phyloP scores from a whole-genome alignment of 352 stramenopile genomes.

The Saprolegnia parasitica region DNA sequence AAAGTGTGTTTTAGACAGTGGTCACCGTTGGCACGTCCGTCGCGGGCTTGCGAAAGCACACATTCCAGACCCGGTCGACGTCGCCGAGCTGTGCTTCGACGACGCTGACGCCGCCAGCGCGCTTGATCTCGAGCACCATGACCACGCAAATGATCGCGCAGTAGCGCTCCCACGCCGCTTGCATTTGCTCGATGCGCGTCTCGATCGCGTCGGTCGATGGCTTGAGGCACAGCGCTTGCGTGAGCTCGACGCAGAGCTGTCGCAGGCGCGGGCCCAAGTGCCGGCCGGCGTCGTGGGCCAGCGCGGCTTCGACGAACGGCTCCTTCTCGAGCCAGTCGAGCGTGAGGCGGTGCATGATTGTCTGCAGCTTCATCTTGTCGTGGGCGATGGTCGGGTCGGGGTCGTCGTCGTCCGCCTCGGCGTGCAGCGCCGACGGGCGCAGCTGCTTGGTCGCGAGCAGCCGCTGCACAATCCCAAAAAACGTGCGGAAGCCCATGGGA shows the following conservation, averaged over 20 bases:
- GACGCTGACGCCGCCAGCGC: neutral
- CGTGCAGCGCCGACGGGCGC: neutral
- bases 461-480: neutral
- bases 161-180: slow-evolving; percentile 10
- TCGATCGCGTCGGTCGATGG: neutral
- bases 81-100: slow-evolving; percentile 4
- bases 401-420: neutral
- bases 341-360: slow-evolving; percentile 8
- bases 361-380: neutral
- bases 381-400: neutral
- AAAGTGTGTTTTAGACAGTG: neutral
- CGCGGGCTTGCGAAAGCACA: neutral
- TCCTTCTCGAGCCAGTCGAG: slow-evolving; percentile 21
- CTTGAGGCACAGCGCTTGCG: slow-evolving; percentile 5
- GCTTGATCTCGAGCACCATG: slow-evolving; percentile 8
- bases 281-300: neutral
- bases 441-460: slow-evolving; percentile 22
- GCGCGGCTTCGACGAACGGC: neutral
- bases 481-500: slow-evolving; percentile 3
- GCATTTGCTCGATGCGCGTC: neutral
- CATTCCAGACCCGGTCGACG: slow-evolving; percentile 11
- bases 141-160: slow-evolving; percentile 12
- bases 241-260: neutral
- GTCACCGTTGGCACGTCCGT: too few species aligned
- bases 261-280: slow-evolving; percentile 4